phyloP scores from a whole-genome alignment of 176 grass and related monocot genomes.

The Raddia guianensis region DNA sequence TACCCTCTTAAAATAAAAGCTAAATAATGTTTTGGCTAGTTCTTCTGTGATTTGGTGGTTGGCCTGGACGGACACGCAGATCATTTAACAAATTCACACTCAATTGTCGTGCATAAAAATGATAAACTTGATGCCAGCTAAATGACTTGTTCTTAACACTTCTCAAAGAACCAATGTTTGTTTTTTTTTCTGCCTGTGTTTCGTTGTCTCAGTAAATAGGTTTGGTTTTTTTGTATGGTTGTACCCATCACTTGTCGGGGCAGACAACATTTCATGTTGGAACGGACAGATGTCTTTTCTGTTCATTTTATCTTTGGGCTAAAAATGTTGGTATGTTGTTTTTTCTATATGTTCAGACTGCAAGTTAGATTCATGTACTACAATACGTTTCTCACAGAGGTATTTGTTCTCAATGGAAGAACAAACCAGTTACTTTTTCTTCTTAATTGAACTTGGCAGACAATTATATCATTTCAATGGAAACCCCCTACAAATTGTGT shows the following conservation, averaged over 20 bases:
- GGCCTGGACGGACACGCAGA: background rate
- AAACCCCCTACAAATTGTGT: background rate
- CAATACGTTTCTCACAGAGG: background rate
- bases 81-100: background rate
- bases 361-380: constrained; percentile 2
- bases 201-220: background rate
- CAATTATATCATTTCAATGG: background rate
- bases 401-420: constrained; percentile 22
- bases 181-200: background rate
- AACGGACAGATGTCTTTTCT: background rate
- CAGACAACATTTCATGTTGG: background rate
- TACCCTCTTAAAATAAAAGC: background rate
- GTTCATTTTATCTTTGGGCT: background rate
- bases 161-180: background rate
- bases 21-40: background rate
- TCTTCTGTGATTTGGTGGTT: constrained; percentile 5
- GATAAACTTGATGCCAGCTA: background rate
- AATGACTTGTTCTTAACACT: background rate
- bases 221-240: background rate
- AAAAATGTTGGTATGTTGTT: background rate
- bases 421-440: background rate
- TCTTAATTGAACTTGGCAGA: background rate
- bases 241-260: background rate
- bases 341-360: background rate
- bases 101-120: background rate